phyloP scores from a whole-genome alignment of 2,329 filamentous ascomycete species.

The Cercospora berteroae region DNA sequence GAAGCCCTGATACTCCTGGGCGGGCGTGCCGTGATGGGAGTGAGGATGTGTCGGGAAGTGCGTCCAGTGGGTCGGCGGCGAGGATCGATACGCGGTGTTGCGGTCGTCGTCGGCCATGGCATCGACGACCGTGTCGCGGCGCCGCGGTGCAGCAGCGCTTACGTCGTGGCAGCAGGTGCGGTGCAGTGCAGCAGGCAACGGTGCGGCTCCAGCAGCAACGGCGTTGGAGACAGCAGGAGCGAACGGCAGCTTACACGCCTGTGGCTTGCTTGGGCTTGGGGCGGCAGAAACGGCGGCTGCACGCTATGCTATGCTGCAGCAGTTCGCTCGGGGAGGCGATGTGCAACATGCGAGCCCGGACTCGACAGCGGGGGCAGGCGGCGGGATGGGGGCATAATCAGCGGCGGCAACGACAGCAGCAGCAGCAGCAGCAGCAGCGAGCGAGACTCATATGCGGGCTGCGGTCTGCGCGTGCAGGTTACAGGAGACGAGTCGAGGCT shows the following conservation, averaged over 20 bases:
- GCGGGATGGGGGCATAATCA: not conserved
- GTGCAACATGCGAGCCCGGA: slow-evolving; percentile 12
- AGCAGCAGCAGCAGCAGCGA: not conserved
- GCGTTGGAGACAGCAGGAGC: slow-evolving; percentile 8
- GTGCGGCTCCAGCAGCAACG: not conserved
- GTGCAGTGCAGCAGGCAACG: not conserved
- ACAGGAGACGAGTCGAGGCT: slow-evolving; percentile 20
- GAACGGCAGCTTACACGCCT: slow-evolving; percentile 24
- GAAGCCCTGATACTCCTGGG: slow-evolving; percentile 65
- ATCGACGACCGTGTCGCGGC: slow-evolving; percentile 13
- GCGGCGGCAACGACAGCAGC: not conserved
- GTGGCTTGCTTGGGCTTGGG: slow-evolving; percentile 29
- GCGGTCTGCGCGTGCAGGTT: slow-evolving; percentile 6
- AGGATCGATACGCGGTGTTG: slow-evolving; percentile 30
- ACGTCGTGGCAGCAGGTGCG: not conserved
- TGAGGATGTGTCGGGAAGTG: slow-evolving; percentile 43
- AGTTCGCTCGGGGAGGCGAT: slow-evolving; percentile 1
- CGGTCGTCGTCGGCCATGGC: slow-evolving; percentile 37
- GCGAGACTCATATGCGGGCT: slow-evolving; percentile 15
- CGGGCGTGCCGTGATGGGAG: slow-evolving; percentile 66
- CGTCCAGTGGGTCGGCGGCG: slow-evolving; percentile 31
- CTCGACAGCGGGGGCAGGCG: slow-evolving; percentile 3
- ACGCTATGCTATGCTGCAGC: slow-evolving; percentile 14
- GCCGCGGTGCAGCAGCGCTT: not conserved
- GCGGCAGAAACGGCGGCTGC: slow-evolving; percentile 26